Conservation (phyloP, 1,139 yeast species). For the Suhomyces coccinellae region DNA sequence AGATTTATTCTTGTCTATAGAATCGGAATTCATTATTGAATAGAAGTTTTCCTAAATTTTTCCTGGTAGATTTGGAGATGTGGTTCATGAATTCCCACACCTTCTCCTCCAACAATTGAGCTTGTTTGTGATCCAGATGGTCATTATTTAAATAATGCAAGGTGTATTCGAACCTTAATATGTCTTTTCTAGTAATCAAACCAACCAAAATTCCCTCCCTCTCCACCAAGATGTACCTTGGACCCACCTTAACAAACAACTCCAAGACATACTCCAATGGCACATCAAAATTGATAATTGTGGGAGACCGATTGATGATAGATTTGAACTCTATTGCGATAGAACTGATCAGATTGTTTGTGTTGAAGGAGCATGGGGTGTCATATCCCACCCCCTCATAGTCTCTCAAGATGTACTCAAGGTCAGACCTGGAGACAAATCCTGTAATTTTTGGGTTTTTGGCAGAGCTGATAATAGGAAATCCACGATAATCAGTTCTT, state of each 20-base stretch:
- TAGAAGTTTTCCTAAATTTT: constrained; percentile 32
- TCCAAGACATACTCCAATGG: constrained; percentile 66
- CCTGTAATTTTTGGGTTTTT: constrained; percentile 37
- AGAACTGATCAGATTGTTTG: constrained; percentile 5
- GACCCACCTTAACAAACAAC: constrained; percentile 78
- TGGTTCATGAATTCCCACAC: constrained; percentile 40
- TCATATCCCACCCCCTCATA: constrained; percentile 19
- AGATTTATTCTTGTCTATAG: constrained; percentile 2
- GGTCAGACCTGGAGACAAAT: constrained; percentile 36
- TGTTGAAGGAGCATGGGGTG: constrained; percentile 23
- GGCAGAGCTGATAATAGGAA: constrained; percentile 51
- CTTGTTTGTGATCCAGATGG: constrained; percentile 14
- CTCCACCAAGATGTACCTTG: constrained; percentile 69
- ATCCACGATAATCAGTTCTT: constrained; percentile 49
- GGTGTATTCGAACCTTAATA: constrained; percentile 54
- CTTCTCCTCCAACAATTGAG: constrained; percentile 31
- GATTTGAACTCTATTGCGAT: constrained; percentile 35
- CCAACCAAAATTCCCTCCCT: constrained; percentile 56
- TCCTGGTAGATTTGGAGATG: constrained; percentile 21
- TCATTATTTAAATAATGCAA: constrained; percentile 25
- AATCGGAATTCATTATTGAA: constrained; percentile 31
- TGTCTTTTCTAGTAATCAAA: constrained; percentile 65
- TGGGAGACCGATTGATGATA: constrained; percentile 60
- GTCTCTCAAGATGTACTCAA: constrained; percentile 25
- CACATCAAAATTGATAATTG: constrained; percentile 55